Base-by-base conservation (phyloP, 371 early-diverging fungal species). In the Saksenaea oblongispora region DNA sequence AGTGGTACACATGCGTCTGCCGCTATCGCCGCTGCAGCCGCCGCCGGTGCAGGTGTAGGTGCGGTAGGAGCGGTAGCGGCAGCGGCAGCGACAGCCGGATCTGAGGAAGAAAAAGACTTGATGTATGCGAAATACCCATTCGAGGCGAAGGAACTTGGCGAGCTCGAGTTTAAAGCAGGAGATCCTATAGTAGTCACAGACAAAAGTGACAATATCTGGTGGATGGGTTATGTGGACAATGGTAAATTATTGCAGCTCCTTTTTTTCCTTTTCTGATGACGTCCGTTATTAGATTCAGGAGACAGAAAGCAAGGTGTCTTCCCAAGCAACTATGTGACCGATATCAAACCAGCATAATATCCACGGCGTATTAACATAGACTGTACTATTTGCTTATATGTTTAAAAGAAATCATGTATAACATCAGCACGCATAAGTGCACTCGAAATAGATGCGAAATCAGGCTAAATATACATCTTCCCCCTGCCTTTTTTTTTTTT, bases 161-260 rank as follows among this genome's bases (percentile, higher is more conserved):
- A 92, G 67, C 71, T 92, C 11, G 88, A 85, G 0, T 89, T 92
- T 75, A 71, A 77, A 31, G 84, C 87, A 0, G 84, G 87, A 51
- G 89, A 87, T 42, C 79, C 84, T 0, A 87, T 92, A 63, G 76
- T 91, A 65, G 93, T 91, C 5, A 87, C 90, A 2, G 93, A 92
- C 73, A 86, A 79, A 56, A 89, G 84, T 62, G 91, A 92, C 67
- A 89, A 87, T 72, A 83, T 91, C 14, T 92, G 93, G 93, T 92
- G 93, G 93, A 87, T 91, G 87, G 93, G 93, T 9, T 84, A 87
- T 18, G 84, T 86, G 70, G 85, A 88, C 56, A 83, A 87, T 64
- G 76, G 85, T 44, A 76, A 73, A 64, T 66, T 31, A n/a, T 31
- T 31, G 31, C 31, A 31, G 7, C 31, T 31, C 31, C 7, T 7